phyloP scores from a whole-genome alignment of 768 basidiomycete species.

The Scleroderma bovista region DNA sequence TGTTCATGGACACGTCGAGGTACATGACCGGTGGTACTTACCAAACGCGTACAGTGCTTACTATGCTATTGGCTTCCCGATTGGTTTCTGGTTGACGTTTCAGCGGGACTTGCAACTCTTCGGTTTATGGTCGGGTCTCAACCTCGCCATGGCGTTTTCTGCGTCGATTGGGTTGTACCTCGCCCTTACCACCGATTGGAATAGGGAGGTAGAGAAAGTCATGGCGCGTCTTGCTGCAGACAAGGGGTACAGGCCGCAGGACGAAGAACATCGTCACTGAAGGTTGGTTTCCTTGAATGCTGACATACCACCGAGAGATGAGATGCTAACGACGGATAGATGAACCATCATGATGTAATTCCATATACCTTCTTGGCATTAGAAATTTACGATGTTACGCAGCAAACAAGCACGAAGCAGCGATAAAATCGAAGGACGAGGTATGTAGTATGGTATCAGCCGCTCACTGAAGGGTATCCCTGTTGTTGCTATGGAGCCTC shows the following conservation, averaged over 20 bases:
- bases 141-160: slow-evolving; percentile 45
- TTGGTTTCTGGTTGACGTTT: slow-evolving; percentile 78
- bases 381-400: too few relatives aligned
- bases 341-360: too few relatives aligned
- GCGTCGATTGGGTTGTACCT: slow-evolving; percentile 48
- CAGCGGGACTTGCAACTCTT: slow-evolving; percentile 49
- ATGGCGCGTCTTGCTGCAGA: slow-evolving; percentile 46
- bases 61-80: slow-evolving; percentile 77
- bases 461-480: too few relatives aligned
- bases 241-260: slow-evolving; percentile 23
- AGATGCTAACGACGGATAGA: too few relatives aligned
- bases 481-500: too few relatives aligned
- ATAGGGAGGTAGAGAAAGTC: slow-evolving; percentile 60
- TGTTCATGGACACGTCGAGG: background rate
- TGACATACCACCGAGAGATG: too few relatives aligned
- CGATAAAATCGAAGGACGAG: too few relatives aligned
- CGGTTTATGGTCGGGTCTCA: slow-evolving; percentile 87
- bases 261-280: slow-evolving; percentile 2
- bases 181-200: slow-evolving; percentile 62
- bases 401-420: too few relatives aligned
- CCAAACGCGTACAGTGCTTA: slow-evolving; percentile 50
- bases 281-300: background rate
- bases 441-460: too few relatives aligned
- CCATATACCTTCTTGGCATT: too few relatives aligned
- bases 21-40: background rate